Conservation (phyloP, 805 yeast genomes). For the Dipodascus albidus region DNA sequence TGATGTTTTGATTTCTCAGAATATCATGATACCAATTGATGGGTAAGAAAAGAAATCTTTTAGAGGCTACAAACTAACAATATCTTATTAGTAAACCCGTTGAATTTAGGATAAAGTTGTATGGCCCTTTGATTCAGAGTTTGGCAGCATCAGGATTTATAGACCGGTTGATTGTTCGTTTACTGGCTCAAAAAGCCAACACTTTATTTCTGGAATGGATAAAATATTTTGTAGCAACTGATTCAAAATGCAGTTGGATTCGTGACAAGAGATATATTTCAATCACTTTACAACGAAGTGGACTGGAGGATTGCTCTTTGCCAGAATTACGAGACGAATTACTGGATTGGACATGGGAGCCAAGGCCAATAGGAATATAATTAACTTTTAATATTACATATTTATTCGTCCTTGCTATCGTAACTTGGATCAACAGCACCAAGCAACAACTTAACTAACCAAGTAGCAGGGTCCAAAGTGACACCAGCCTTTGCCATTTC, state of each 20-base stretch:
- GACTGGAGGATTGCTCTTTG: too few relatives aligned
- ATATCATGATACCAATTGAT: constrained; percentile 24
- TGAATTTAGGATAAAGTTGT: too few relatives aligned
- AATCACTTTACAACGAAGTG: too few relatives aligned
- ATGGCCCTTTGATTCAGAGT: background rate
- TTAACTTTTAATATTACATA: background rate
- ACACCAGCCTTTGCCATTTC: constrained; percentile 23
- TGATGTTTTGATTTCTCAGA: constrained; percentile 22
- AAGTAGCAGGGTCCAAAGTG: constrained; percentile 19
- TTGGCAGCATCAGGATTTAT: background rate
- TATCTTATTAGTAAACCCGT: too few relatives aligned
- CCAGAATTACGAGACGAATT: background rate
- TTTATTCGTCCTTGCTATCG: constrained; percentile 21
- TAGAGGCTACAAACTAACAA: background rate
- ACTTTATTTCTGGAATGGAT: background rate
- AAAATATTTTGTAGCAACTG: background rate
- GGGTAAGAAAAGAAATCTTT: background rate
- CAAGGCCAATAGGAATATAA: background rate
- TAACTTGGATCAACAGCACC: constrained; percentile 21
- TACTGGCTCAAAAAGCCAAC: background rate
- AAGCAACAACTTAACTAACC: constrained; percentile 22
- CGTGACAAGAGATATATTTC: background rate
- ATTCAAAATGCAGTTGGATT: background rate
- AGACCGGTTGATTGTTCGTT: background rate
- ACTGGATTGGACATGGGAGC: background rate